Base-by-base conservation (phyloP, 306 rosid species). In the Prosopis cineraria region DNA sequence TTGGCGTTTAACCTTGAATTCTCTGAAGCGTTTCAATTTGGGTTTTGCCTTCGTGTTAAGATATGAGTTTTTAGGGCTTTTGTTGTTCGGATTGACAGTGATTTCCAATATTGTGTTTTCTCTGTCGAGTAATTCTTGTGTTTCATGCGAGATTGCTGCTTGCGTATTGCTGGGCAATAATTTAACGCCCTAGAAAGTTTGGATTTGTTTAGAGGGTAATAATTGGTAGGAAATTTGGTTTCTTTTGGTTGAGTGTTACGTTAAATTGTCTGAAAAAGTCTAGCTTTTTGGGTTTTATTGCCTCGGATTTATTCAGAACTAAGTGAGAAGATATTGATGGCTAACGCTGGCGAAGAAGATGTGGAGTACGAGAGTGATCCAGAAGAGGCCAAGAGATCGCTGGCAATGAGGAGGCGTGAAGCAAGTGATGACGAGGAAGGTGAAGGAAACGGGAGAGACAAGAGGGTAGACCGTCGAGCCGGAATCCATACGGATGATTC, bases 281-380 rank as follows among this genome's bases (percentile, higher is more conserved):
- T 52, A 47, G 83, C 62, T 80, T 78, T 59, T 86, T 79, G 69
- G 75, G 92, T 80, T 84, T 81, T 73, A 13, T 78, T 56, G 70
- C 36, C 74, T 79, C 50, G 81, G 44, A 31, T 36, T 73, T 37
- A 59, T 59, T 74, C 5, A 53, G 31, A 30, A 24, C 41, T 36
- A 34, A 53, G 44, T 72, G 1, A 10, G 19, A 68, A 48, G 58
- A 14, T 24, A 52, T 63, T 52, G 78, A 91, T 91, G 98, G 91
- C 91, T 75, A 29, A 80, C 13, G 63, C 78, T 30, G 87, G 86
- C 43, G 94, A 87, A 83, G 96, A 90, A 59, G 96, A 93, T 58
- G 75, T 88, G 70, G 97, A 91, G 37, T 93, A 91, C 70, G 97
- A 93, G 27, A 93, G 98, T 86, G 98, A 93, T 88, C 98, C 98